Evolutionary conservation across 495 filamentous ascomycete genomes (phyloP), one percentile per base, ranked within the genome.

Genomic region (Trichoderma erinaceum): DNA sequence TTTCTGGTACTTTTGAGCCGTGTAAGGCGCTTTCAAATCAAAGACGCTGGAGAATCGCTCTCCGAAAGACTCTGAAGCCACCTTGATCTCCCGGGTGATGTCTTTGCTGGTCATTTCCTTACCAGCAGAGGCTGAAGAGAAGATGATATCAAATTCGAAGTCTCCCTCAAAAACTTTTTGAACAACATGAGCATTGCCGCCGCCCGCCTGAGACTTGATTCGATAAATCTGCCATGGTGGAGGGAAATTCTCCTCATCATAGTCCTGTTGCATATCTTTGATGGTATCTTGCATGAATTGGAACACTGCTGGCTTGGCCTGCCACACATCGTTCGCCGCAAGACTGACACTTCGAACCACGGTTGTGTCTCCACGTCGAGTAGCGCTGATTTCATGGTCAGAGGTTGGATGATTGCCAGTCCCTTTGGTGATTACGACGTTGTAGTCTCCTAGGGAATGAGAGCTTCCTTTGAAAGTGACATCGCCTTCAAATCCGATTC

Each of bases 81-180:
- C 80, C 68, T 88, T 78, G 71, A 97, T 91, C 68, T 89, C 85
- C 68, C 85, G 75, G 25, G 88, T 88, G 21, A 99, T 74, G 68
- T 87, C 86, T 63, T 88, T 85, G 64, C 90, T 89, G 79, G 73
- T 76, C 44, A 77, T 48, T 63, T 77, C 81, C 76, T 86, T 81
- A 13, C 85, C 82, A 2, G 88, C 85, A 23, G 92, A 94, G 63
- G 80, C 86, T 69, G 94, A 97, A 5, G 91, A 92, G 80, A 91
- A 98, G 29, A 98, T 83, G 56, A 98, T 82, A 73, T 99, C 95
- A 72, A 99, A 98, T 83, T 95, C 92, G 75, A 98, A 99, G 27
- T 87, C 72, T 1, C 96, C 96, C 74, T 91, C 86, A 75, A 97
- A 99, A 3, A 93, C 84, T 78, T 97, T 98, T 77, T 99, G 94